Evolutionary conservation across 345 rosid genomes (phyloP).

Genomic region (Diplotaxis tenuifolia): DNA sequence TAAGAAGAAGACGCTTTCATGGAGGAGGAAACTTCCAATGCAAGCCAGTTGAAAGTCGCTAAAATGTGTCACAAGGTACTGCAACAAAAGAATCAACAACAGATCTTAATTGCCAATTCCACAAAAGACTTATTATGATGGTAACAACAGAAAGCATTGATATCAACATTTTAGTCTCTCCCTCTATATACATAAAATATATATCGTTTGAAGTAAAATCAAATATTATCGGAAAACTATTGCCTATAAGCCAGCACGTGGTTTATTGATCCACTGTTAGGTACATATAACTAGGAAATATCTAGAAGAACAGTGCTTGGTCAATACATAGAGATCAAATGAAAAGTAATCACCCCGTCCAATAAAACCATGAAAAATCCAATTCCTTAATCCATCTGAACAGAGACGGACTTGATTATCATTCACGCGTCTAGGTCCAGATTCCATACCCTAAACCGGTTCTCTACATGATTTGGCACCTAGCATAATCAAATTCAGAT

Average conservation of each 20-base stretch:
- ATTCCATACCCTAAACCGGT: background rate
- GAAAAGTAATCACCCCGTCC: background rate
- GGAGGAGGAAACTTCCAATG: constrained; percentile 91
- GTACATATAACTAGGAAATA: background rate
- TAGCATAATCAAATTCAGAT: constrained; percentile 24
- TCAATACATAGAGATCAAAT: too few relatives aligned
- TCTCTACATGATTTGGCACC: background rate
- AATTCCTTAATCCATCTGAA: background rate
- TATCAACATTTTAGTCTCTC: background rate
- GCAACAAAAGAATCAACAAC: constrained; percentile 35
- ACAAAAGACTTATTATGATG: too few relatives aligned
- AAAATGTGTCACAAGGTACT: constrained; percentile 80
- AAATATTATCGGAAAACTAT: background rate
- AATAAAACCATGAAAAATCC: constrained; percentile 12
- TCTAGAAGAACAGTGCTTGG: background rate
- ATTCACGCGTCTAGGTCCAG: background rate
- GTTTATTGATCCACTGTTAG: background rate
- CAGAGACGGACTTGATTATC: background rate
- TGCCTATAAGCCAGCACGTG: background rate
- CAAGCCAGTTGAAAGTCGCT: constrained; percentile 92
- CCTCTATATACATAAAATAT: background rate
- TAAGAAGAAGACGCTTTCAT: constrained; percentile 91
- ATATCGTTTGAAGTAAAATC: background rate
- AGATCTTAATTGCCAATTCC: background rate
- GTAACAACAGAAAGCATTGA: background rate